Base-by-base conservation (phyloP, 129 eudicot species). In the Flaveria linearis region DNA sequence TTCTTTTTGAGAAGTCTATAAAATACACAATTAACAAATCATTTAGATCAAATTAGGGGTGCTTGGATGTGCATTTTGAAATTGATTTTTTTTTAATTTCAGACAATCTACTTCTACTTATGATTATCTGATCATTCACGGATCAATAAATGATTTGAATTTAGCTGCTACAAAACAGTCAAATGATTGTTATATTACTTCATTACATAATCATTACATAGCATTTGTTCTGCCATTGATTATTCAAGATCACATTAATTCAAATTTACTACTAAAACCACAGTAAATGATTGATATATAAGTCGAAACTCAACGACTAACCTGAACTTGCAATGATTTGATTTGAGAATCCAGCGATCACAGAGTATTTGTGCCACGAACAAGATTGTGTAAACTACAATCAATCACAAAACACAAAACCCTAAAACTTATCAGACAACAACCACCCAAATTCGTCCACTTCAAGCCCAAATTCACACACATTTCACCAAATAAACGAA, bases 281-380 rank as follows among this genome's bases (percentile, higher is more conserved):
- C 36, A 51, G 28, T 22, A 72, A 69, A 16, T 30, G 52, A 17
- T 67, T 5, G 14, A 68, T 33, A 47, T 68, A 11, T 11, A 12
- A 69, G 16, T 68, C 30, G 57, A 68, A 20, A n/a, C 39, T 42
- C 41, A 51, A 71, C 0, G 79, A 85, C 87, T 69, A 82, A 90
- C 98, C 97, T 87, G 89, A 86, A 85, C 87, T 86, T 65, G 98
- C 97, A 76, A 77, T 70, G 74, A 88, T 72, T 76, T 71, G 84
- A 73, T 74, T 71, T 2, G 92, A 82, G 72, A 85, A 77, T 41
- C 90, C 85, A 66, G 84, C 87, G 26, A 70, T 78, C 73, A 67
- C 67, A 66, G 77, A 82, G 78, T 79, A 85, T 79, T 76, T 70
- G 66, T 67, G 71, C 84, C 84, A 80, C 13, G 75, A 73, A 65